Conservation (phyloP, 192 early-diverging fungal genomes). For the Phycomyces blakesleeanus region DNA sequence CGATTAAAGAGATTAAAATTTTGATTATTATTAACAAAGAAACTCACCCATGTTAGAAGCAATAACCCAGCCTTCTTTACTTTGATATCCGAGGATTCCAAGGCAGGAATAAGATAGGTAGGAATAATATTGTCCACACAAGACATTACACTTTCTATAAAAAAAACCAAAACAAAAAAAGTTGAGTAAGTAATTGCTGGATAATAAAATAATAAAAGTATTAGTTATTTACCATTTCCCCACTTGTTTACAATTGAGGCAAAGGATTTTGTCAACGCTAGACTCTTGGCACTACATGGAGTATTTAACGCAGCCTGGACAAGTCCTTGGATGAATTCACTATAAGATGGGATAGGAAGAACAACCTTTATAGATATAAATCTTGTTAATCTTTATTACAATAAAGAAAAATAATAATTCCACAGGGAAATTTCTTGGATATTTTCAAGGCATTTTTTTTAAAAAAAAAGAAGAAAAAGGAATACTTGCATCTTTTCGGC, state of each 20-base stretch:
- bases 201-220: neutral
- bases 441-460: too few relatives aligned
- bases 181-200: too few relatives aligned
- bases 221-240: constrained; percentile 13
- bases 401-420: too few relatives aligned
- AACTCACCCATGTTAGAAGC: constrained; percentile 24
- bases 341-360: neutral
- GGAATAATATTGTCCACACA: constrained; percentile 6
- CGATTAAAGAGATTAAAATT: too few relatives aligned
- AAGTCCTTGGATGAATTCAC: constrained; percentile 6
- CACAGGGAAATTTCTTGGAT: too few relatives aligned
- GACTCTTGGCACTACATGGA: neutral
- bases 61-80: constrained; percentile 1
- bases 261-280: constrained; percentile 4
- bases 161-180: too few relatives aligned
- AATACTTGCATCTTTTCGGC: constrained; percentile 22
- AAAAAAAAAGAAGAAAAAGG: too few relatives aligned
- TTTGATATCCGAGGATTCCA: neutral
- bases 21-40: too few relatives aligned
- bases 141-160: constrained; percentile 6
- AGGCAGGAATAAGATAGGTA: constrained; percentile 7
- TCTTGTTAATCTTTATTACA: too few relatives aligned
- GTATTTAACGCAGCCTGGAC: constrained; percentile 1
- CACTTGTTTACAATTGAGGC: constrained; percentile 28
- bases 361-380: constrained; percentile 9